Percentiles rank a stretch among this genome's conserved stretches.
Evolutionary conservation across 2,329 filamentous ascomycete genomes (phyloP).

Genomic region (Chrysosporium queenslandicum): DNA sequence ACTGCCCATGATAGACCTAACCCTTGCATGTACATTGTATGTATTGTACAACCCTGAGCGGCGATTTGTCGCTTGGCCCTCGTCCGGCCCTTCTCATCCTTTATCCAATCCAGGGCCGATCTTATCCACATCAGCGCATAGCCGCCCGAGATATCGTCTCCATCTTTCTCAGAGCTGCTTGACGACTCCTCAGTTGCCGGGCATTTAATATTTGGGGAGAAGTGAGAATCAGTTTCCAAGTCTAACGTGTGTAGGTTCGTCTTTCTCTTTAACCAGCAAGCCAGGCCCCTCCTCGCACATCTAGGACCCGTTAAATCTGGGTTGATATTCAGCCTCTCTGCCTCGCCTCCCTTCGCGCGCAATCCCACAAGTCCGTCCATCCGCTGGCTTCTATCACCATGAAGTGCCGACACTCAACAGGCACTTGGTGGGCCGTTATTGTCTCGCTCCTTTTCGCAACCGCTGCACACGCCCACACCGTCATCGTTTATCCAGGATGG

Average conservation of each 20-base stretch:
- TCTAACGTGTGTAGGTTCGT: no score
- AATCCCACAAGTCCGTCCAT: background rate
- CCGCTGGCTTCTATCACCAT: slow-evolving; percentile 22
- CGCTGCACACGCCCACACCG: slow-evolving; percentile 50
- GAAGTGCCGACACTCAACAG: slow-evolving; percentile 22
- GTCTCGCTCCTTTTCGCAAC: slow-evolving; percentile 29
- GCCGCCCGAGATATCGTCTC: slow-evolving; percentile 1
- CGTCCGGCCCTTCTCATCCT: background rate
- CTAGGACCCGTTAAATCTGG: no score
- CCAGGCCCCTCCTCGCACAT: no score
- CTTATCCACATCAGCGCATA: background rate
- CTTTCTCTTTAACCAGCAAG: no score
- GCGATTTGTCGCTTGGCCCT: slow-evolving; percentile 6
- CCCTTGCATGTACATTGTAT: background rate
- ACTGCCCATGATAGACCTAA: background rate
- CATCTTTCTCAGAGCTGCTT: background rate
- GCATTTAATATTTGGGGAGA: no score
- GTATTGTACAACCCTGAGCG: background rate
- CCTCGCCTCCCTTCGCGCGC: background rate
- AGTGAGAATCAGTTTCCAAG: no score
- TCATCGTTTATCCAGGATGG: slow-evolving; percentile 79
- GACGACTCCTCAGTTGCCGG: background rate
- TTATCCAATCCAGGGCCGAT: slow-evolving; percentile 5
- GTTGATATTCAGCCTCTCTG: background rate
- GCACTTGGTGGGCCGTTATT: slow-evolving; percentile 24